Percentiles rank a stretch among this genome's conserved stretches.
These are phyloP conservation scores for Aspergillus puulaauensis DNA, from an alignment of 2,329 filamentous ascomycete genomes.

Conservation along the genomic window DNA sequence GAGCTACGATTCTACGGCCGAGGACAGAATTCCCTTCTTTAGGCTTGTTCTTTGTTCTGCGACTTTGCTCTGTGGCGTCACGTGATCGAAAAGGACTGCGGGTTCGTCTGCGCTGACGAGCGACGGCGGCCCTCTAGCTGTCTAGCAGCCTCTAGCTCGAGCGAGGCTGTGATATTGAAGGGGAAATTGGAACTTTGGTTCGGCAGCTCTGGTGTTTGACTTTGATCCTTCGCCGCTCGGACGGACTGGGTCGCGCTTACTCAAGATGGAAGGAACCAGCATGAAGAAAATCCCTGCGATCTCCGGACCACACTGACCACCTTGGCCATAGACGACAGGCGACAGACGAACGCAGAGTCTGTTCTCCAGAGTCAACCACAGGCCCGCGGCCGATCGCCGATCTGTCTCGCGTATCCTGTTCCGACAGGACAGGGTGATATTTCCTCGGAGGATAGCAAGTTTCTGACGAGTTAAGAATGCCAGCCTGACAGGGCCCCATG, in stretches of 20 bases:
- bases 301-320: neutral
- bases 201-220: neutral
- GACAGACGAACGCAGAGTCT: neutral
- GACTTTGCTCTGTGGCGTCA: neutral
- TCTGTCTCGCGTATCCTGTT: neutral
- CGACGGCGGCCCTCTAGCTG: neutral
- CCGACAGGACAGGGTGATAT: conserved; percentile 9
- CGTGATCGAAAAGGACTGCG: conserved; percentile 22
- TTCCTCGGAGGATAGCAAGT: conserved; percentile 7
- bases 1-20: no score
- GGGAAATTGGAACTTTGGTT: neutral
- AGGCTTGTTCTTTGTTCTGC: neutral
- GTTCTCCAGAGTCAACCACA: no score
- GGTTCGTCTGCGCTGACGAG: conserved; percentile 15
- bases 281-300: conserved; percentile 1
- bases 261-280: neutral
- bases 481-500: neutral
- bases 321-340: neutral
- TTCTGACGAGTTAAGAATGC: neutral
- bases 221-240: neutral
- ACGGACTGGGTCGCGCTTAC: neutral
- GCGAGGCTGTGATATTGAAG: neutral
- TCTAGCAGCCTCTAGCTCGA: neutral
- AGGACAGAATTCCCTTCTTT: neutral
- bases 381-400: neutral